phyloP scores from a whole-genome alignment of 352 stramenopile species.

The Globisporangium megalacanthum region DNA sequence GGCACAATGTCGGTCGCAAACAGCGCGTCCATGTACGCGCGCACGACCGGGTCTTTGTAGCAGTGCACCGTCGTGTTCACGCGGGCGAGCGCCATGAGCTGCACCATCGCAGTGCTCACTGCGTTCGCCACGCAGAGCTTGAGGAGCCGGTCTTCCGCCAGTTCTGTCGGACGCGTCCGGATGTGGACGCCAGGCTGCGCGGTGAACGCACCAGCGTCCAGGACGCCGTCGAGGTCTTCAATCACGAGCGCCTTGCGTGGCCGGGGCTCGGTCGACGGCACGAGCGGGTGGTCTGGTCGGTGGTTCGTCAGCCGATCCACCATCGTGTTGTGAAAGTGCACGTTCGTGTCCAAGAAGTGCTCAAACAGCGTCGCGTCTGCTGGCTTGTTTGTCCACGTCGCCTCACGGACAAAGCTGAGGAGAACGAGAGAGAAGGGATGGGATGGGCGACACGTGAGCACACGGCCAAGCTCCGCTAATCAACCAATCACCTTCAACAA shows the following conservation, averaged over 20 bases:
- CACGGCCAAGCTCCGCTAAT: too few species aligned
- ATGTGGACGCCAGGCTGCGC: conserved; percentile 50
- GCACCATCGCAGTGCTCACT: conserved; percentile 89
- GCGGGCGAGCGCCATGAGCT: conserved; percentile 56
- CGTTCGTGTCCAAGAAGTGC: conserved; percentile 35
- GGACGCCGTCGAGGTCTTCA: conserved; percentile 41
- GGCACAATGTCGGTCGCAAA: conserved; percentile 76
- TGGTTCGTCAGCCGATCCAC: conserved; percentile 73
- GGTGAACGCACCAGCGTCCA: conserved; percentile 24
- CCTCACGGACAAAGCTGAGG: conserved; percentile 21
- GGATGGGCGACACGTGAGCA: too few species aligned
- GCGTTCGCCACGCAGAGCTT: conserved; percentile 91
- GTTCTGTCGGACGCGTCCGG: conserved; percentile 24
- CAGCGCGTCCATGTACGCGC: conserved; percentile 80
- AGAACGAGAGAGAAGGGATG: not conserved
- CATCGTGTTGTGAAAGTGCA: conserved; percentile 84
- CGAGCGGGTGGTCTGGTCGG: conserved; percentile 29
- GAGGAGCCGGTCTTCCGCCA: conserved; percentile 81
- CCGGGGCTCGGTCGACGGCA: conserved; percentile 56
- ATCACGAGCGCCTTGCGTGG: conserved; percentile 64
- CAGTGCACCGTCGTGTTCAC: conserved; percentile 26
- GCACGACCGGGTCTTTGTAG: conserved; percentile 24
- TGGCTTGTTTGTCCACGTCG: conserved; percentile 22
- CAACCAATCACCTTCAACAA: too few species aligned
- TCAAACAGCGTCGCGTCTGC: conserved; percentile 19